Evolutionary conservation across 1,284 basidiomycete genomes (phyloP).

Genomic region (Malassezia pachydermatis): DNA sequence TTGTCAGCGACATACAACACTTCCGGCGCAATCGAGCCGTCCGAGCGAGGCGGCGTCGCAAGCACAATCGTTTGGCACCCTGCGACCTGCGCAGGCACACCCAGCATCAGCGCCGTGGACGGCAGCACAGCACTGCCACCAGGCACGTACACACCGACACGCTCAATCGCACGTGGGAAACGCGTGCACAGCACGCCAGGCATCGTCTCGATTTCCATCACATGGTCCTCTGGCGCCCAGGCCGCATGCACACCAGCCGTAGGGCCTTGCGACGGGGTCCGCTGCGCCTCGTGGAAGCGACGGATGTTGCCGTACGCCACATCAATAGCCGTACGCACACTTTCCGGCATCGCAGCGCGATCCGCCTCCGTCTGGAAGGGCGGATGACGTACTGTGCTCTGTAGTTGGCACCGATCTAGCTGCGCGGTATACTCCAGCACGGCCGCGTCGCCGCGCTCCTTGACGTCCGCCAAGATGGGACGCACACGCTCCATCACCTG

Average conservation of each 20-base stretch:
- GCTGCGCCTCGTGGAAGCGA: conserved; percentile 46
- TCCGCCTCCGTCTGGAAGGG: conserved; percentile 52
- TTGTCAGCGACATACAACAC: conserved; percentile 45
- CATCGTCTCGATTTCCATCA: conserved; percentile 85
- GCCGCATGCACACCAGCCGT: not conserved
- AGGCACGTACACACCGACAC: conserved; percentile 93
- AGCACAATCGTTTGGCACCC: conserved; percentile 85
- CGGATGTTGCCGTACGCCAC: conserved; percentile 82
- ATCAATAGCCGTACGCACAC: conserved; percentile 71
- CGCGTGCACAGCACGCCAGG: conserved; percentile 66
- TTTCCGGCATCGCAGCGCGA: conserved; percentile 34
- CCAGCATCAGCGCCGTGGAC: conserved; percentile 94
- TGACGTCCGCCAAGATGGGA: conserved; percentile 84
- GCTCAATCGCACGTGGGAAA: conserved; percentile 82
- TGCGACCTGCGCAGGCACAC: conserved; percentile 93
- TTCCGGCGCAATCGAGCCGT: conserved; percentile 44
- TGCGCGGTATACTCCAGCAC: conserved; percentile 81
- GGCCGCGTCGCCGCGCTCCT: conserved; percentile 71
- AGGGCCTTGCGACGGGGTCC: conserved; percentile 17
- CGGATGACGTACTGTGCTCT: conserved; percentile 49
- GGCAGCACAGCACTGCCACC: conserved; percentile 94
- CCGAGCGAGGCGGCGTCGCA: conserved; percentile 75
- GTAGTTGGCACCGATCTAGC: conserved; percentile 70
- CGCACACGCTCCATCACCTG: conserved; percentile 91
- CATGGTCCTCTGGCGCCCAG: conserved; percentile 14